These are phyloP conservation scores for Phaeosphaeriaceae sp. DNA, from an alignment of 2,329 filamentous ascomycete genomes.

Conservation along the genomic window DNA sequence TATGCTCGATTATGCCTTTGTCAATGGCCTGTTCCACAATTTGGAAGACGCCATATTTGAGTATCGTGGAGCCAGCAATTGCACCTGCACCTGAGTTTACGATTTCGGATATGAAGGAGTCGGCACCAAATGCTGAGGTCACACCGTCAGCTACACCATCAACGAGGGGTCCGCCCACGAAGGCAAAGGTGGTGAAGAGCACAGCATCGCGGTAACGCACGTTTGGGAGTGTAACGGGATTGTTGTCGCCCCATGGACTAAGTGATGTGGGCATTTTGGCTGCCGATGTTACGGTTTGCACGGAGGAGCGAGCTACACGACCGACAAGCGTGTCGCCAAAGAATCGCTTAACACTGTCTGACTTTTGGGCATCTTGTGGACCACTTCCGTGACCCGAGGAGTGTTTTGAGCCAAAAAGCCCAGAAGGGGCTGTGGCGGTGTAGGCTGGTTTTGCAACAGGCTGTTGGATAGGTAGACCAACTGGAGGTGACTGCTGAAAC, in stretches of 20 bases:
- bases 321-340: slow-evolving; percentile 47
- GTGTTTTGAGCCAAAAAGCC: slow-evolving; percentile 33
- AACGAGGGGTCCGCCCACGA: slow-evolving; percentile 43
- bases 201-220: slow-evolving; percentile 48
- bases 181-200: slow-evolving; percentile 47
- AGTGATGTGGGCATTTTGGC: slow-evolving; percentile 43
- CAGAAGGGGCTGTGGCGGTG: slow-evolving; percentile 31
- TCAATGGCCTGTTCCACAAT: slow-evolving; percentile 50
- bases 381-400: slow-evolving; percentile 24
- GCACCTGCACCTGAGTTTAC: slow-evolving; percentile 38
- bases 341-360: slow-evolving; percentile 41
- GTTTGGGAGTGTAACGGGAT: slow-evolving; percentile 48
- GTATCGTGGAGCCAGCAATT: slow-evolving; percentile 33
- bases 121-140: slow-evolving; percentile 39
- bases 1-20: slow-evolving; percentile 46
- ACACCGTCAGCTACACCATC: slow-evolving; percentile 39
- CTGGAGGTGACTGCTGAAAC: slow-evolving; percentile 15
- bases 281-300: slow-evolving; percentile 42
- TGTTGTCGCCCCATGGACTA: slow-evolving; percentile 50
- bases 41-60: slow-evolving; percentile 47
- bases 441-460: slow-evolving; percentile 25
- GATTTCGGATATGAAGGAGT: slow-evolving; percentile 44
- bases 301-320: slow-evolving; percentile 43
- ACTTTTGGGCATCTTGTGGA: slow-evolving; percentile 37
- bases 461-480: slow-evolving; percentile 13